Base-by-base conservation (phyloP, 2,329 filamentous ascomycete species). In the Bipolaris sorokiniana region DNA sequence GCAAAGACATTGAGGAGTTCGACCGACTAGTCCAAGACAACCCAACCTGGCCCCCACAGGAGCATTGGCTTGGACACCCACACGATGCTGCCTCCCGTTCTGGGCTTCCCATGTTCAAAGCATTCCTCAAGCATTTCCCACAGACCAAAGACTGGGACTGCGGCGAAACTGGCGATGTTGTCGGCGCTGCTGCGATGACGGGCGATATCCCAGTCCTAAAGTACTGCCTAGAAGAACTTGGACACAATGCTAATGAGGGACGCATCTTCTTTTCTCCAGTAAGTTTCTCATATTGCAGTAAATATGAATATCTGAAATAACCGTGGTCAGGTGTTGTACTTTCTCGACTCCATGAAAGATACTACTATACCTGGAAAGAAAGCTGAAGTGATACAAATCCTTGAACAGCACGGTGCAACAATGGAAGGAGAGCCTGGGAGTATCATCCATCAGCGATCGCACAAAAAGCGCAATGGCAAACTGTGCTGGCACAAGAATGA, bases 361-460 rank as follows among this genome's bases (percentile, higher is more conserved):
- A 45, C 41, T 6, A 28, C n/a, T 31, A n/a, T 28, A 11, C 23
- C 41, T 13, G 41, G 41, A 3, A 45, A 45, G 26, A 45, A 45
- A 18, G 23, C 7, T 18, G 41, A 45, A 18, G 41, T 45, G 41
- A 45, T 45, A 9, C 23, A 18, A 18, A 45, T 45, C 10, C 41
- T 45, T 9, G n/a, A 28, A 28, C 41, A 45, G n/a, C 41, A 45
- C 41, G 41, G 41, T n/a, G 41, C 41, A 28, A 45, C 41, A 45
- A 45, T 45, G 41, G 41, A 45, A 31, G 41, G 41, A 45, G 41
- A 45, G 10, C 41, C 41, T 31, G 41, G 41, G 16, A 45, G 41
- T 20, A 13, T 28, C 26, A n/a, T 31, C 7, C 23, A 45, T 31
- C 41, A 45, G 26, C 22, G 23, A 18, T 45, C 41, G 41, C 41